phyloP scores from a whole-genome alignment of 495 filamentous ascomycete genomes.

The Massariosphaeria phaeospora region DNA sequence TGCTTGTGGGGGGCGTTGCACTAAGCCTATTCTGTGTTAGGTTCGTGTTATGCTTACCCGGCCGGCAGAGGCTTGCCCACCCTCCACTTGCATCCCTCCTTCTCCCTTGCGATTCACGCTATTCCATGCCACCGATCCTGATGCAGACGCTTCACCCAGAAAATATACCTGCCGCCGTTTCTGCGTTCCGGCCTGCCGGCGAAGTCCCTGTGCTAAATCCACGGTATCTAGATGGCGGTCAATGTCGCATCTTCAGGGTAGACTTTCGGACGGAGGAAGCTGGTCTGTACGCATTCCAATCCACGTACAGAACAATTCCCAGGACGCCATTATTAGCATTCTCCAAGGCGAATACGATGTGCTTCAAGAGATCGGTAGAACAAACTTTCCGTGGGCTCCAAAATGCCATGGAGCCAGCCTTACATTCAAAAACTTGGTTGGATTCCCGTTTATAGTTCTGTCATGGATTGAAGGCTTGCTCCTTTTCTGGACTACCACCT shows the following conservation, averaged over 20 bases:
- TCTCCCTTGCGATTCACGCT: too few species aligned
- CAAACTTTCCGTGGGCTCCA: slow-evolving; percentile 9
- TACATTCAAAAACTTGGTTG: slow-evolving; percentile 7
- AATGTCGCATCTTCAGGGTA: slow-evolving; percentile 15
- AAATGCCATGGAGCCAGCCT: slow-evolving; percentile 7
- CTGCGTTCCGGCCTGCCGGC: slow-evolving; percentile 2
- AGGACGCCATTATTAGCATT: slow-evolving; percentile 4
- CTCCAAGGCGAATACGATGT: slow-evolving; percentile 2
- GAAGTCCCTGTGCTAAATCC: slow-evolving; percentile 9
- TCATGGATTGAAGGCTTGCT: slow-evolving; percentile 6
- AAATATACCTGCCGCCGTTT: slow-evolving; percentile 13
- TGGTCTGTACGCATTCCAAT: slow-evolving; percentile 10
- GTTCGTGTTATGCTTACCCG: too few species aligned
- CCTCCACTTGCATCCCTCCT: too few species aligned
- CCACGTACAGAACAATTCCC: slow-evolving; percentile 8
- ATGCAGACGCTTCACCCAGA: slow-evolving; percentile 7
- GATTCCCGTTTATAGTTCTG: background rate
- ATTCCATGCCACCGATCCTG: background rate
- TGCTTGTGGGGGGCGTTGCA: too few species aligned
- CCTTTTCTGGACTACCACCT: background rate
- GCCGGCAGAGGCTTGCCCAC: too few species aligned
- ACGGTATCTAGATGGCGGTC: slow-evolving; percentile 2
- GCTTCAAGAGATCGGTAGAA: slow-evolving; percentile 3
- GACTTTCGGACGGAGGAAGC: slow-evolving; percentile 17
- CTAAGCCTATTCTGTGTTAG: too few species aligned